These are phyloP conservation scores for Botrytis galanthina DNA, from an alignment of 2,329 filamentous ascomycete species.

Conservation along the genomic window DNA sequence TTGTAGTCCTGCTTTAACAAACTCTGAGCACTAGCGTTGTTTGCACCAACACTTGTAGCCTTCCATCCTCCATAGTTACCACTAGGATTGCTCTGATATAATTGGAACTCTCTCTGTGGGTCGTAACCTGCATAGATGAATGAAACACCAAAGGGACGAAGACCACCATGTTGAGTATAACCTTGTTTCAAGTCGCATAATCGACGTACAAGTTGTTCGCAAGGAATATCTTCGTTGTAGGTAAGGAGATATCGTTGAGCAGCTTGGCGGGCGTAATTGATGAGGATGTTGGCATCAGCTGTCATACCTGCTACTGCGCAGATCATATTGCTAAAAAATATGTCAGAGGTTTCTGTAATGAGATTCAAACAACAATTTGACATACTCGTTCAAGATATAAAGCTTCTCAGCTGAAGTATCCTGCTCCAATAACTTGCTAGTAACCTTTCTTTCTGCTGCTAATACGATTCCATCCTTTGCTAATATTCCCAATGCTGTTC, in stretches of 20 bases:
- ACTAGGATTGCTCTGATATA: constrained; percentile 98
- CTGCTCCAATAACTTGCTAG: constrained; percentile 97
- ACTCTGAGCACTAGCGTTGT: constrained; percentile 96
- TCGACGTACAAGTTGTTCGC: constrained; percentile 94
- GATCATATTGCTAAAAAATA: constrained; percentile 85
- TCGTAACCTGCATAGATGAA: constrained; percentile 99
- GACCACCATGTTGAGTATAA: constrained; percentile 97
- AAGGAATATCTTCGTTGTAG: constrained; percentile 99
- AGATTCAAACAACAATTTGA: constrained; percentile 19
- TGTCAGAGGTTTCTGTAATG: constrained; percentile 18
- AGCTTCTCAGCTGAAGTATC: constrained; percentile 99
- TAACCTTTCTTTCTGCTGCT: constrained; percentile 97
- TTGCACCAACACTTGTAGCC: constrained; percentile 94
- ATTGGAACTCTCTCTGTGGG: constrained; percentile 91
- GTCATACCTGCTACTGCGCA: constrained; percentile 99
- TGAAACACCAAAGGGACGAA: constrained; percentile 95
- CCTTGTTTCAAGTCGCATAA: constrained; percentile 98
- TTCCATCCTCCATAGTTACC: constrained; percentile 99
- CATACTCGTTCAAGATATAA: constrained; percentile 97
- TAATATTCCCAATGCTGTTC: constrained; percentile 93
- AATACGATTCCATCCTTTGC: constrained; percentile 98
- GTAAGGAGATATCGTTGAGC: constrained; percentile 97
- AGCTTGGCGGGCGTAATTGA: constrained; percentile 97
- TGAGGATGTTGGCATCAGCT: constrained; percentile 98
- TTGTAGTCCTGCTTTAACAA: constrained; percentile 99